A percentile compares a stretch with the other conserved stretches of the same genome.
These are phyloP conservation scores for Plantago major DNA, from an alignment of 257 asterid species.

Conservation along the genomic window DNA sequence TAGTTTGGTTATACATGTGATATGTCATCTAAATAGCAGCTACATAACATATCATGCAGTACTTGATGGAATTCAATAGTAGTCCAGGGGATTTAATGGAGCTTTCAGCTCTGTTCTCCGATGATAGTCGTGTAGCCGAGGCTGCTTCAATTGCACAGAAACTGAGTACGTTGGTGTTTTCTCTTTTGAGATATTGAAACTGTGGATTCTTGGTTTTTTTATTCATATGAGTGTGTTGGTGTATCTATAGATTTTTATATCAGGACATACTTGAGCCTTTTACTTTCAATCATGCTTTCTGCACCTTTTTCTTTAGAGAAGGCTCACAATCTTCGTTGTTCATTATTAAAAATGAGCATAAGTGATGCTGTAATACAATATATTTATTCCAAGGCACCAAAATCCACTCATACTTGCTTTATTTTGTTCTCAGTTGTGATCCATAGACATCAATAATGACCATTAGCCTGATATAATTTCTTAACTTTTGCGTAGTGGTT, in stretches of 20 bases:
- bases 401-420: too few relatives aligned
- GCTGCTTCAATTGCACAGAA: slow-evolving; percentile 99
- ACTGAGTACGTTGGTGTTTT: slow-evolving; percentile 63
- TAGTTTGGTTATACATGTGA: too few relatives aligned
- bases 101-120: slow-evolving; percentile 94
- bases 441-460: too few relatives aligned
- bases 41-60: slow-evolving; percentile 46
- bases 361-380: too few relatives aligned
- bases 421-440: too few relatives aligned
- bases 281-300: background rate
- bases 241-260: slow-evolving; percentile 3
- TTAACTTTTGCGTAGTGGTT: too few relatives aligned
- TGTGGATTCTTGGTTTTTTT: background rate
- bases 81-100: slow-evolving; percentile 98
- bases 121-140: slow-evolving; percentile 97
- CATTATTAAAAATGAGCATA: too few relatives aligned
- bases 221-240: too few relatives aligned
- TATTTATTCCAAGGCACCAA: too few relatives aligned
- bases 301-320: background rate
- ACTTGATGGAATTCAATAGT: slow-evolving; percentile 96
- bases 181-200: background rate
- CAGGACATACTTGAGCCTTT: background rate
- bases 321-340: too few relatives aligned
- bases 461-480: too few relatives aligned
- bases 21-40: slow-evolving; percentile 17